Base-by-base conservation (phyloP, 306 rosid genomes). In the Mimosa bimucronata region DNA sequence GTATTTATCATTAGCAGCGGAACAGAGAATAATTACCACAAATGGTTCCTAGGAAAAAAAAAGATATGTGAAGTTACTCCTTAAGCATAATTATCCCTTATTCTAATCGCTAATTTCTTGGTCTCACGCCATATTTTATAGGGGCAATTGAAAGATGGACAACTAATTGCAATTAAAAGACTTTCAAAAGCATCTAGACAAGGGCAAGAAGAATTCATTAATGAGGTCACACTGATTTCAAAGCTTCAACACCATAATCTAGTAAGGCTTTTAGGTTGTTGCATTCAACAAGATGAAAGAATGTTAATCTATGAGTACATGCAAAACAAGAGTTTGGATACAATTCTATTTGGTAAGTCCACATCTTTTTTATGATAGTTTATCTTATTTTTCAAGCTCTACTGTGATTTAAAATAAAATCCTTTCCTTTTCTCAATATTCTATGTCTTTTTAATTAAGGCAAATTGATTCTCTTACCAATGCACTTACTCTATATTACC, bases 201-300 rank as follows among this genome's bases (percentile, higher is more conserved):
- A 28, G 67, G 67, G 67, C 67, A 62, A 62, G 67, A 62, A 62
- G 40, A 62, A 18, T 29, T 62, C 40, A 62, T 62, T 38, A 62
- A 62, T 62, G 67, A 62, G n/a, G 67, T 62, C 4, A 0, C 3
- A 28, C 40, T 62, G n/a, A 62, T 62, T 62, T 62, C 67, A 29
- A 62, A 62, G 67, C 67, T 62, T 62, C 67, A 62, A 62, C 67
- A 62, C 1, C 11, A 40, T 34, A 62, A 28, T 62, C 40, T 62
- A 26, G 67, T 62, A 29, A 62, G 40, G 29, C 67, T 62, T 28
- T 15, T 62, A 6, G 67, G 67, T 2, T 62, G 67, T 30, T 62
- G 67, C n/a, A 62, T 62, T 29, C n/a, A 28, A 3, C 67, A 0
- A 29, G 67, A 14, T 5, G 67, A 62, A 62, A 62, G 31, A 31